A percentile compares a stretch with the other conserved stretches of the same genome.
Evolutionary conservation across 441 rosid genomes (phyloP).

Genomic region (Codiaeum variegatum): DNA sequence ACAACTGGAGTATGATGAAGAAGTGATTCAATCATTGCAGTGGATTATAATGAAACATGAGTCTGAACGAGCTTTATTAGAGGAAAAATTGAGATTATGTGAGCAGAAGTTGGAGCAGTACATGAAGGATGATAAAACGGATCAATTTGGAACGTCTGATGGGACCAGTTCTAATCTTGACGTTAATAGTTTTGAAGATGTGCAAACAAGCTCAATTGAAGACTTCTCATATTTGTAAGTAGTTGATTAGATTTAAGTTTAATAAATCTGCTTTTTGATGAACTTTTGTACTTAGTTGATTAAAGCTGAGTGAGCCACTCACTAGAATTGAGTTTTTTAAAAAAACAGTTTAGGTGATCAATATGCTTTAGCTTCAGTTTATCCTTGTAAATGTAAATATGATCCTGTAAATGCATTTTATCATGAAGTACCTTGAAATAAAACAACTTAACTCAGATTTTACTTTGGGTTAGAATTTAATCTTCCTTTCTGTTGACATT

Average conservation of each 20-base stretch:
- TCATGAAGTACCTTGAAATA: neutral
- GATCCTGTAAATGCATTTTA: constrained; percentile 5
- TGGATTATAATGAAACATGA: constrained; percentile 50
- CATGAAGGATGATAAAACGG: constrained; percentile 22
- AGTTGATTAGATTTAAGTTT: neutral
- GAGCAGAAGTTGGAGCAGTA: constrained; percentile 23
- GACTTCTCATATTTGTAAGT: constrained; percentile 18
- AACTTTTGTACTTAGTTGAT: neutral
- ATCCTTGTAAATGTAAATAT: neutral
- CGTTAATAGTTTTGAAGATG: constrained; percentile 13
- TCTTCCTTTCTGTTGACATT: neutral
- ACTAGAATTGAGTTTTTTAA: neutral
- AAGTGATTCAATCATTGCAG: constrained; percentile 57
- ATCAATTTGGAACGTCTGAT: constrained; percentile 21
- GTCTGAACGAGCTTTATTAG: constrained; percentile 29
- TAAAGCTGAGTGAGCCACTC: neutral
- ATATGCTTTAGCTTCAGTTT: neutral
- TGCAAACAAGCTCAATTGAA: constrained; percentile 16
- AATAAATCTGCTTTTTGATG: neutral
- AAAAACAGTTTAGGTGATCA: neutral
- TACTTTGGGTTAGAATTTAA: neutral
- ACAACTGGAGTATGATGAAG: constrained; percentile 43
- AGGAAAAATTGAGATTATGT: constrained; percentile 27
- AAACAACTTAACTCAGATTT: neutral
- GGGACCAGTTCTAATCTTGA: constrained; percentile 8